phyloP scores from a whole-genome alignment of 768 basidiomycete genomes.

The Suillus ampliporus region DNA sequence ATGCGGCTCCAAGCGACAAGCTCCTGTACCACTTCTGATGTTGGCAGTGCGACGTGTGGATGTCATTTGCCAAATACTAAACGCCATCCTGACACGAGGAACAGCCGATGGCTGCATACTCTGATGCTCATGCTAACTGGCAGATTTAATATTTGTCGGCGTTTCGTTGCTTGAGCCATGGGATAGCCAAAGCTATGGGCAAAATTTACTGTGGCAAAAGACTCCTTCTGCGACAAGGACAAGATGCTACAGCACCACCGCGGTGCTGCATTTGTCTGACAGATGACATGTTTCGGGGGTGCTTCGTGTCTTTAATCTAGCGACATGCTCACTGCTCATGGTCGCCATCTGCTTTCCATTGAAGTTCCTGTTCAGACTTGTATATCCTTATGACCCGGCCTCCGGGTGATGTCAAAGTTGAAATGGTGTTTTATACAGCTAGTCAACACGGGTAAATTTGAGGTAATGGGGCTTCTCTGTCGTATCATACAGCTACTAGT shows the following conservation, averaged over 20 bases:
- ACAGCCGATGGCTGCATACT: not conserved
- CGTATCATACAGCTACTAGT: not conserved
- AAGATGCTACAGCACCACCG: too few species aligned
- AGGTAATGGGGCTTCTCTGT: not conserved
- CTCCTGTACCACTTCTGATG: not conserved
- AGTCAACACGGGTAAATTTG: too few species aligned
- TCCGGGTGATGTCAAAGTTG: not conserved
- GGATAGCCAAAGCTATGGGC: too few species aligned
- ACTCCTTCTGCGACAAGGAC: not conserved
- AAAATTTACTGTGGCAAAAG: not conserved
- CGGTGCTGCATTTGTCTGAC: not conserved
- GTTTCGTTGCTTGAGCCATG: not conserved
- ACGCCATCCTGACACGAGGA: not conserved
- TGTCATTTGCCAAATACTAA: not conserved
- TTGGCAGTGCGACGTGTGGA: not conserved
- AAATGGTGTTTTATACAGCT: not conserved
- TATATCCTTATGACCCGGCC: too few species aligned
- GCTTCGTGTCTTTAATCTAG: constrained; percentile 2
- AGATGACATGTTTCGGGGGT: not conserved
- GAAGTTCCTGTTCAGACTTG: not conserved
- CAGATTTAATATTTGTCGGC: too few species aligned
- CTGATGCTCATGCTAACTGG: not conserved
- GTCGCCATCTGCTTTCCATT: not conserved
- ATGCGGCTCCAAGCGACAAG: not conserved
- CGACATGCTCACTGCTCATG: not conserved